These are phyloP conservation scores for Lolium perenne DNA, from an alignment of 176 grass and related monocot species.

Conservation along the genomic window DNA sequence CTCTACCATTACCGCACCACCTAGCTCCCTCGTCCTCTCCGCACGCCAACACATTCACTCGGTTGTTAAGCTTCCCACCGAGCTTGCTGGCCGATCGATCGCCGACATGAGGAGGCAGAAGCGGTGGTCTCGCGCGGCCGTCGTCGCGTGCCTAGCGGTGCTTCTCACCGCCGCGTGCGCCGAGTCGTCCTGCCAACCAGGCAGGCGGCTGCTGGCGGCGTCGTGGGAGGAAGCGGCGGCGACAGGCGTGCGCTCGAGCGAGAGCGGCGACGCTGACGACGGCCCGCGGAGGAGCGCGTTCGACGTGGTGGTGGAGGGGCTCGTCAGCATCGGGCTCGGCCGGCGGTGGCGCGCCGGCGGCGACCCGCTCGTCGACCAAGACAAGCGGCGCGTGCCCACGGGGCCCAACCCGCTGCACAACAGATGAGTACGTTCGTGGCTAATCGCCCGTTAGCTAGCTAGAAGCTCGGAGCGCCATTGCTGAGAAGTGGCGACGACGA, in stretches of 20 bases:
- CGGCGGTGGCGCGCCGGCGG: conserved; percentile 49
- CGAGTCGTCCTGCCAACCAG: not conserved
- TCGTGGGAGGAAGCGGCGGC: not conserved
- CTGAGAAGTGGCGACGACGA: not conserved
- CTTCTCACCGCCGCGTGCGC: conserved; percentile 47
- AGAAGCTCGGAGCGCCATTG: not conserved
- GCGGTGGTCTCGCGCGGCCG: conserved; percentile 55
- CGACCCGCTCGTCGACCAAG: conserved; percentile 46
- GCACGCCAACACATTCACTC: not conserved
- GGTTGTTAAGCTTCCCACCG: not conserved
- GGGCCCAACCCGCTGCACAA: conserved; percentile 84
- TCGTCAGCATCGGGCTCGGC: conserved; percentile 47
- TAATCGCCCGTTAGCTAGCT: not conserved
- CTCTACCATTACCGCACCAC: not conserved
- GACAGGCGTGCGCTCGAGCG: not conserved
- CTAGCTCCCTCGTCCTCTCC: not conserved
- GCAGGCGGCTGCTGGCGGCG: not conserved
- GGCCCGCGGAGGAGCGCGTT: conserved; percentile 30
- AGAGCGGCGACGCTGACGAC: not conserved
- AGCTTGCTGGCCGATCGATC: not conserved
- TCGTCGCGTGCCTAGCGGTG: conserved; percentile 55
- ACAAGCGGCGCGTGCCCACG: conserved; percentile 74
- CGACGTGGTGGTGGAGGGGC: conserved; percentile 45
- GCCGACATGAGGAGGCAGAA: conserved; percentile 49
- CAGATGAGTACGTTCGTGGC: conserved; percentile 37